A percentile compares a stretch with the other conserved stretches of the same genome.
phyloP scores from a whole-genome alignment of 306 rosid genomes.

The Leucaena leucocephala region DNA sequence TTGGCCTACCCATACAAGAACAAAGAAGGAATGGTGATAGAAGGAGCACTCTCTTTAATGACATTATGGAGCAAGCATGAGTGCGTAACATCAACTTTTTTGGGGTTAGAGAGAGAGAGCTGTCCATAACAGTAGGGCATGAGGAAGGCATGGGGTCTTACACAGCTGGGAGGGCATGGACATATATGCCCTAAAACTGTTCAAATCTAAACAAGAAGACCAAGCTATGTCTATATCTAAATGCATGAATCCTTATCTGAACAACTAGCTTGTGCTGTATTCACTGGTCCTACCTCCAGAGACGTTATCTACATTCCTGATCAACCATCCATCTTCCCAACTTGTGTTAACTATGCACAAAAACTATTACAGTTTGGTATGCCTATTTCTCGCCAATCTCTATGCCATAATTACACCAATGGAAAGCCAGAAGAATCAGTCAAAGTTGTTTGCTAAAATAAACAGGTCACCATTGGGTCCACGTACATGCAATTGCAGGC shows the following conservation, averaged over 20 bases:
- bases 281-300: neutral
- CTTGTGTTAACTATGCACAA: neutral
- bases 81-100: neutral
- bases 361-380: neutral
- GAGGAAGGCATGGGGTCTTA: slow-evolving; percentile 9
- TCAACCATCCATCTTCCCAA: neutral
- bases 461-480: neutral
- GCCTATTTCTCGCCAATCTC: neutral
- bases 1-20: neutral
- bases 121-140: neutral
- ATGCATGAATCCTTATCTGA: slow-evolving; percentile 23
- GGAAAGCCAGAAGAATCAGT: neutral
- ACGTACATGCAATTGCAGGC: neutral
- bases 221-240: neutral
- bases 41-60: neutral
- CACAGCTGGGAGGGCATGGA: slow-evolving; percentile 18
- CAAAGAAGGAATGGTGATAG: neutral
- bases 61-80: neutral
- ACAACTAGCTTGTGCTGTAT: neutral
- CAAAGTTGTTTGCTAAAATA: neutral
- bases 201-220: neutral
- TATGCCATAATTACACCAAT: neutral
- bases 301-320: neutral
- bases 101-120: neutral
- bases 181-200: neutral